Evolutionary conservation across 371 early-diverging fungal genomes (phyloP).

Genomic region (Fennellomyces sp.): DNA sequence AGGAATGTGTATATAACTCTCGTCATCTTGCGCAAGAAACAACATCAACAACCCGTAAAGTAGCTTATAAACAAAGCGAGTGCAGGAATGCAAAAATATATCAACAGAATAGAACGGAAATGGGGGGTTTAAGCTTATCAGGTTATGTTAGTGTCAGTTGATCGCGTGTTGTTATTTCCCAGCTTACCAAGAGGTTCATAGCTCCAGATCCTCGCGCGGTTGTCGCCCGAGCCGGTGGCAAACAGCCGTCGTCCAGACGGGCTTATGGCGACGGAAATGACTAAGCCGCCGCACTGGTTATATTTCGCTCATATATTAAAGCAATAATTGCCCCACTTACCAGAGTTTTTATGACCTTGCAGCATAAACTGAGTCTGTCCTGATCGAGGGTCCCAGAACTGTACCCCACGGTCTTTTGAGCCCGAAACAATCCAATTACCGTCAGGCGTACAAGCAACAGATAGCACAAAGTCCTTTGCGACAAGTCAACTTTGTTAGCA

Average conservation of each 20-base stretch:
- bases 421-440: conserved; percentile 95
- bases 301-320: conserved; percentile 2
- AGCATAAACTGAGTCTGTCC: conserved; percentile 89
- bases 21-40: neutral
- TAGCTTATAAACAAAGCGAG: conserved; percentile 12
- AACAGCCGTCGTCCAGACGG: conserved; percentile 81
- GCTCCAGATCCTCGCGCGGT: conserved; percentile 92
- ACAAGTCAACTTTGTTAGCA: no score
- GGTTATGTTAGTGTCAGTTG: neutral
- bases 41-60: neutral
- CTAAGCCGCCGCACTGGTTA: conserved; percentile 33
- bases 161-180: neutral
- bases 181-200: conserved; percentile 49
- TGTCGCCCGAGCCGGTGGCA: conserved; percentile 98
- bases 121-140: no score
- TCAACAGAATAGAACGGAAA: no score
- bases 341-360: conserved; percentile 96
- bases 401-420: conserved; percentile 94
- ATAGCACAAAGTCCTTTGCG: conserved; percentile 90
- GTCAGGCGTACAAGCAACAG: conserved; percentile 91
- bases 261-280: conserved; percentile 90
- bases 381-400: conserved; percentile 90
- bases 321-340: conserved; percentile 41
- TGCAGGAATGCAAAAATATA: conserved; percentile 6
- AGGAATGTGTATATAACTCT: neutral